phyloP scores from a whole-genome alignment of 2,329 filamentous ascomycete genomes.

The Botryotinia globosa region DNA sequence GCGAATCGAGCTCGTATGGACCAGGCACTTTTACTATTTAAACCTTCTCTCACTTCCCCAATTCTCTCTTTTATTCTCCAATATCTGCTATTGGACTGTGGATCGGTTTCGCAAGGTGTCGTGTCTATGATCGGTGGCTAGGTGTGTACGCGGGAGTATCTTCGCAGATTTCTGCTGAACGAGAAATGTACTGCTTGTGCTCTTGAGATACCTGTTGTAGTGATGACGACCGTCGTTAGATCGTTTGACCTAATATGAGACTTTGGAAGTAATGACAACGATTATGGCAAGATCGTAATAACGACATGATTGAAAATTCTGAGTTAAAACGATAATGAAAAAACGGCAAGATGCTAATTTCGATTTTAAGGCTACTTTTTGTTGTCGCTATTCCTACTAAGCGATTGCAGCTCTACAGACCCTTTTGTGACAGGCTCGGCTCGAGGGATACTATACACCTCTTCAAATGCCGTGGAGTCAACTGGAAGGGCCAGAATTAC shows the following conservation, averaged over 20 bases:
- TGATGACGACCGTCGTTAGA: fast-evolving
- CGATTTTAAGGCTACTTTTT: neutral
- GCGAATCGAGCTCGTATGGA: neutral
- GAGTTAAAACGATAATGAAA: neutral
- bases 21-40: neutral
- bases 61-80: neutral
- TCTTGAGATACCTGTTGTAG: neutral
- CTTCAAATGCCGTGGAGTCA: neutral
- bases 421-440: neutral
- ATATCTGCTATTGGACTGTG: neutral
- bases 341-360: neutral
- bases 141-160: neutral
- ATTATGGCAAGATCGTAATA: neutral
- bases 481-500: neutral
- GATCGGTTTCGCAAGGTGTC: fast-evolving
- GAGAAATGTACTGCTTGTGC: neutral
- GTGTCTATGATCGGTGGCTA: neutral
- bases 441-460: neutral
- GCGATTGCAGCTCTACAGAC: fast-evolving
- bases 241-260: neutral
- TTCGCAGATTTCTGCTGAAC: neutral
- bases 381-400: neutral
- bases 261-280: no score
- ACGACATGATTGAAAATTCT: neutral
- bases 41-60: neutral